Evolutionary conservation across 495 filamentous ascomycete genomes (phyloP), one percentile per base, ranked within the genome.

Genomic region (Lindgomyces ingoldianus): DNA sequence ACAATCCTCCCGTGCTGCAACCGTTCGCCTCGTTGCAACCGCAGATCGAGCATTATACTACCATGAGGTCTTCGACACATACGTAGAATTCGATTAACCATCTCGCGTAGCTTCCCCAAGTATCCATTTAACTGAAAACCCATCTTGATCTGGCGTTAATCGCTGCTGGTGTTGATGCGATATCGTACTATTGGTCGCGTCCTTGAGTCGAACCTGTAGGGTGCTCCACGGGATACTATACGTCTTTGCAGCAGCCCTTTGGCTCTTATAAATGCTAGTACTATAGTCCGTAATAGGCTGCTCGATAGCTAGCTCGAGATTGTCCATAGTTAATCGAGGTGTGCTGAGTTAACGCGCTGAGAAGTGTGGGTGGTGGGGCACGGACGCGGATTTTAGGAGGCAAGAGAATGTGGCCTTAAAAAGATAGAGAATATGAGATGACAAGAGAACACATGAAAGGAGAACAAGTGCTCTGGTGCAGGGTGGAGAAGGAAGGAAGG

Each of bases 181-280:
- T 10, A 19, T 44, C 30, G 30, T 19, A 19, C 30, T 56, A 36
- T 8, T 42, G 3, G 53, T 56, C 19, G 14, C 36, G 33, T 18
- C 53, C 2, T 24, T 41, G 16, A 56, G 29, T 14, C 53, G 36
- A 11, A 18, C 24, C 4, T 10, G 9, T 10, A 56, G 16, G 16
- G 36, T 41, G 26, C 8, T 42, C 36, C n/a, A 16, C 30, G 54
- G 39, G 42, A 36, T 50, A 21, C 44, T 39, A 26, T 60, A 49
- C 56, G 45, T 45, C 45, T 49, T 33, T 21, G 25, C 25, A 19
- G 45, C 56, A 50, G 56, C 45, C 12, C 56, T 21, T 22, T 60
- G 27, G 42, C 56, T 60, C 10, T 0, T 19, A 49, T 33, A 60
- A 60, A 60, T 4, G 27, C 44, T 18, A 1, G 45, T n/a, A 39